phyloP scores from a whole-genome alignment of 2,329 filamentous ascomycete species.

The Corinectria fuckeliana region DNA sequence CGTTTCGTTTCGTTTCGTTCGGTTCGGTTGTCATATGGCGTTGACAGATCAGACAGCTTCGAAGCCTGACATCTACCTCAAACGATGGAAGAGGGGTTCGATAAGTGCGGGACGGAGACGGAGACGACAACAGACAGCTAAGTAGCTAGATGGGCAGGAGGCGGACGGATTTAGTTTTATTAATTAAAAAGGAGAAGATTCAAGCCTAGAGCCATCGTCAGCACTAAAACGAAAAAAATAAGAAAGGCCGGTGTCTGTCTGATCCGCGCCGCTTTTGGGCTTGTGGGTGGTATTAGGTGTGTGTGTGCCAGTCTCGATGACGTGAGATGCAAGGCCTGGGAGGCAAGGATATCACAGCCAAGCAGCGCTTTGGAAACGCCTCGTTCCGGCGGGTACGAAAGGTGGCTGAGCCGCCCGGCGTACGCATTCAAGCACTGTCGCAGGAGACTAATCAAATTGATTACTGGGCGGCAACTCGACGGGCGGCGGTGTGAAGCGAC shows the following conservation, averaged over 20 bases:
- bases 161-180: not conserved
- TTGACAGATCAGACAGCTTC: not conserved
- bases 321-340: too few relatives aligned
- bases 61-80: not conserved
- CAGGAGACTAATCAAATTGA: too few relatives aligned
- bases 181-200: not conserved
- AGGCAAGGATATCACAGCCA: too few relatives aligned
- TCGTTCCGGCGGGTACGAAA: too few relatives aligned
- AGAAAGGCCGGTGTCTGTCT: not conserved
- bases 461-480: too few relatives aligned
- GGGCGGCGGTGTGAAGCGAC: not conserved
- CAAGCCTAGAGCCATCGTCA: not conserved
- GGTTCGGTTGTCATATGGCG: not conserved
- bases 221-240: not conserved
- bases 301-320: too few relatives aligned
- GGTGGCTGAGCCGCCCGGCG: too few relatives aligned
- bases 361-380: too few relatives aligned
- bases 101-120: not conserved
- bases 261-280: not conserved
- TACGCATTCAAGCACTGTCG: not conserved
- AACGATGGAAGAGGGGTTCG: not conserved
- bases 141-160: not conserved
- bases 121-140: not conserved
- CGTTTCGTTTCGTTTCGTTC: conserved; percentile 1
- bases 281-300: too few relatives aligned